Base-by-base conservation (phyloP, 768 basidiomycete species). In the Lactifluus volemus region DNA sequence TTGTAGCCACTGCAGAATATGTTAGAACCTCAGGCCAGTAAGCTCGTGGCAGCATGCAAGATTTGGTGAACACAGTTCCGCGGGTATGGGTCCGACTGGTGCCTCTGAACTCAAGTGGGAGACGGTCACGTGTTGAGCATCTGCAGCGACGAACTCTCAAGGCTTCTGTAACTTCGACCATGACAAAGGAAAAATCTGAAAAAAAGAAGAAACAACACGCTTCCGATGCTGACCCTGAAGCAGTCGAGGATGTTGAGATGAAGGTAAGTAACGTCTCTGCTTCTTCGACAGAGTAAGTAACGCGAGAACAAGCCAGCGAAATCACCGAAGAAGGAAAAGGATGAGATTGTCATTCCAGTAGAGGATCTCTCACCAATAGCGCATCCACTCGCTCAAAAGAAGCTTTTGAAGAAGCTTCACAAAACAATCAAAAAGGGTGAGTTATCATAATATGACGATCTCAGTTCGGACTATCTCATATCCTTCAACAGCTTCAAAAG, bases 331-430 rank as follows among this genome's bases (percentile, higher is more conserved):
- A 70, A 73, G 1, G 64, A 73, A 60, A 89, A 87, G 75, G 83
- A 82, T 17, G 86, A 86, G 60, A 76, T 88, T 57, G 72, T 78
- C 17, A 83, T 93, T 45, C 80, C 87, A 2, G 63, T 86, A 1
- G 91, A 89, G 66, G 91, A 94, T 65, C 80, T 98, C 39, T 92
- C 92, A 5, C 93, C 95, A n/a, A 83, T 99, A 57, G 97, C 97
- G 6, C 85, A 86, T 65, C 97, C 97, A 7, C 78, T 99, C 41
- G 97, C 97, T 21, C 85, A 87, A 72, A 91, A 86, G 78, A 99
- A 98, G 75, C 80, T 98, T 32, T 75, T 88, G 45, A 98, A 97
- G 76, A 98, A 94, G 74, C 76, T 98, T 38, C 88, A 98, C 78
- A 95, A 94, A 74, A 88, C 89, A 7, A 88, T 98, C 66, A 97